Evolutionary conservation across 2,329 filamentous ascomycete genomes (phyloP).

Genomic region (Trichoderma semiorbis): DNA sequence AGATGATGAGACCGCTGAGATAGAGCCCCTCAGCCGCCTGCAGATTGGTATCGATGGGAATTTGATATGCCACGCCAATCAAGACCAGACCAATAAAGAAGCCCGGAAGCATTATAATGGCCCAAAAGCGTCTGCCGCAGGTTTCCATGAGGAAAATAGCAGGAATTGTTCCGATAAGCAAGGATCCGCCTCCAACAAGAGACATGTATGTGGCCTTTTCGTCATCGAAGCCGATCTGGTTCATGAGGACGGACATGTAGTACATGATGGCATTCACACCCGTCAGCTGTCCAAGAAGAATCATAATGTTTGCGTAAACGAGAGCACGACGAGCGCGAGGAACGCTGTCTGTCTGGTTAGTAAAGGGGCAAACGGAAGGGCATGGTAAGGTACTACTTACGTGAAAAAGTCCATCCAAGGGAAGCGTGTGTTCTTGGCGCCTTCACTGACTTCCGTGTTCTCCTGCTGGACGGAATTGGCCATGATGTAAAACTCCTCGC

Average conservation of each 20-base stretch:
- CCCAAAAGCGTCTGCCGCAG: constrained; percentile 72
- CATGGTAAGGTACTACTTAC: constrained; percentile 20
- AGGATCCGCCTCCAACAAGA: constrained; percentile 64
- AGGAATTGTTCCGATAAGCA: constrained; percentile 65
- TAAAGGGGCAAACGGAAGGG: not conserved
- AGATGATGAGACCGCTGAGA: constrained; percentile 63
- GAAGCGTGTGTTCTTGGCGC: constrained; percentile 52
- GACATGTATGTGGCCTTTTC: constrained; percentile 69
- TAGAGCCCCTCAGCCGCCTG: constrained; percentile 57
- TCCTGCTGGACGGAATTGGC: constrained; percentile 58
- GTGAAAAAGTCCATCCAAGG: constrained; percentile 74
- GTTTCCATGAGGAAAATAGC: constrained; percentile 69
- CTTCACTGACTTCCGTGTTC: constrained; percentile 49
- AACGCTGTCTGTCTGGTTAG: constrained; percentile 33
- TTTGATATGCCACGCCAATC: constrained; percentile 61
- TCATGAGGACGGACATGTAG: constrained; percentile 68
- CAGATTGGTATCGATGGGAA: constrained; percentile 45
- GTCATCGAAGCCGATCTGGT: constrained; percentile 62
- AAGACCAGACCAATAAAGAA: constrained; percentile 68
- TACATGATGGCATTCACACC: constrained; percentile 70
- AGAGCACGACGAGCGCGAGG: constrained; percentile 64
- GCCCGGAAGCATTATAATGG: constrained; percentile 65
- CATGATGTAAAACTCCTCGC: constrained; percentile 71
- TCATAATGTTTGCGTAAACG: constrained; percentile 67
- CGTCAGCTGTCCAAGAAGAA: constrained; percentile 66